phyloP scores from a whole-genome alignment of 1,284 basidiomycete species.

The Peniophora sp. region DNA sequence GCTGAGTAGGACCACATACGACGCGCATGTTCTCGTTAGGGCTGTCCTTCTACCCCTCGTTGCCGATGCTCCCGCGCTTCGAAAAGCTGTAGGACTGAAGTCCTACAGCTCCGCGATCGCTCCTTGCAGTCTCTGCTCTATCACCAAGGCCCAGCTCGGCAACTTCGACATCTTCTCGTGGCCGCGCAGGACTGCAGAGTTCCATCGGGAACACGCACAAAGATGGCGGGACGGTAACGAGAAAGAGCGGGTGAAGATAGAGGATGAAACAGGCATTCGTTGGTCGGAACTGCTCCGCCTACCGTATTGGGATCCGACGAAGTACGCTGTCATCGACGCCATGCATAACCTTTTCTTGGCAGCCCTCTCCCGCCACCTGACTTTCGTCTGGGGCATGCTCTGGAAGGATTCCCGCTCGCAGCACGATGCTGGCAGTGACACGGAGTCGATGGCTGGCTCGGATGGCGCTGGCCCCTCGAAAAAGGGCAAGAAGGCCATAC shows the following conservation, averaged over 20 bases:
- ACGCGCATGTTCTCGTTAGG: constrained; percentile 11
- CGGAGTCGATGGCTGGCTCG: neutral
- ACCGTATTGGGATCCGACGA: constrained; percentile 28
- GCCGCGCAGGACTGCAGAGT: neutral
- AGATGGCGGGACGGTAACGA: constrained; percentile 13
- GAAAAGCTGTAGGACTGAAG: constrained; percentile 17
- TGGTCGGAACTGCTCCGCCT: constrained; percentile 29
- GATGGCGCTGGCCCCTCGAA: neutral
- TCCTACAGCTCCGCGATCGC: constrained; percentile 5
- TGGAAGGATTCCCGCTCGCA: constrained; percentile 8
- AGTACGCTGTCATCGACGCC: constrained; percentile 21
- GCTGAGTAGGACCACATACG: constrained; percentile 15
- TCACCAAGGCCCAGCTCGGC: constrained; percentile 11
- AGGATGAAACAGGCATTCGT: constrained; percentile 18
- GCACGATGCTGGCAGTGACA: neutral
- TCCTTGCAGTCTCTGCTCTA: constrained; percentile 11
- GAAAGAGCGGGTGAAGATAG: constrained; percentile 8
- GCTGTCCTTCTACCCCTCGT: constrained; percentile 19
- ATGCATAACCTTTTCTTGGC: constrained; percentile 31
- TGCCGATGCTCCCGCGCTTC: constrained; percentile 19
- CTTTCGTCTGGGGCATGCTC: constrained; percentile 14
- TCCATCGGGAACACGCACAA: constrained; percentile 9
- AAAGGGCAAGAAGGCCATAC: too few species aligned
- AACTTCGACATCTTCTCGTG: constrained; percentile 9
- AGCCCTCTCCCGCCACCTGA: constrained; percentile 19